Percentiles rank a stretch among this genome's conserved stretches.
These are phyloP conservation scores for Botrytis hyacinthi DNA, from an alignment of 2,329 filamentous ascomycete genomes.

Conservation along the genomic window DNA sequence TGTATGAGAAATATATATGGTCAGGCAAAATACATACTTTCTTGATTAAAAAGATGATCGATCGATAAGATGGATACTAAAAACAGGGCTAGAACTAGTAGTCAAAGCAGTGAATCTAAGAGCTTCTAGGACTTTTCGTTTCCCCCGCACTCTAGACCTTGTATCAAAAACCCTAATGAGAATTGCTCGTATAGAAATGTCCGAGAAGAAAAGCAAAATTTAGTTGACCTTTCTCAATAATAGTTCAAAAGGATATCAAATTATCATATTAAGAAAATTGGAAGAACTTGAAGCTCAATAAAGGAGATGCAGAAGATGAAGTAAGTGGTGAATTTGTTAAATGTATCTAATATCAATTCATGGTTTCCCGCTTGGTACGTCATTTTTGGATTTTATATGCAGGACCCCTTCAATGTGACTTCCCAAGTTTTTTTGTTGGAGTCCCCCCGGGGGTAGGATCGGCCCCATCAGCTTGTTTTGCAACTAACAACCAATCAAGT, in stretches of 20 bases:
- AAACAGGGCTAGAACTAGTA: not conserved
- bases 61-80: not conserved
- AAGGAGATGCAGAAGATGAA: not conserved
- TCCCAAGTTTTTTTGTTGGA: not conserved
- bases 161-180: not conserved
- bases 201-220: not conserved
- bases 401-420: slow-evolving; percentile 3
- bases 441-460: not conserved
- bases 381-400: not conserved
- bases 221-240: not conserved
- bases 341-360: not conserved
- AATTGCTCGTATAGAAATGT: not conserved
- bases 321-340: not conserved
- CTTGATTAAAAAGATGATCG: not conserved
- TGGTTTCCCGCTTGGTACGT: not conserved
- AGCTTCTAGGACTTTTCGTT: not conserved
- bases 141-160: not conserved
- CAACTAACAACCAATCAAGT: not conserved
- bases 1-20: not conserved
- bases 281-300: not conserved
- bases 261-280: not conserved
- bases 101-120: not conserved
- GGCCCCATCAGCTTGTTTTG: not conserved
- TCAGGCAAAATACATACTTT: not conserved
- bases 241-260: not conserved